phyloP scores from a whole-genome alignment of 176 grass and related monocot genomes.

The Aegilops longissima region DNA sequence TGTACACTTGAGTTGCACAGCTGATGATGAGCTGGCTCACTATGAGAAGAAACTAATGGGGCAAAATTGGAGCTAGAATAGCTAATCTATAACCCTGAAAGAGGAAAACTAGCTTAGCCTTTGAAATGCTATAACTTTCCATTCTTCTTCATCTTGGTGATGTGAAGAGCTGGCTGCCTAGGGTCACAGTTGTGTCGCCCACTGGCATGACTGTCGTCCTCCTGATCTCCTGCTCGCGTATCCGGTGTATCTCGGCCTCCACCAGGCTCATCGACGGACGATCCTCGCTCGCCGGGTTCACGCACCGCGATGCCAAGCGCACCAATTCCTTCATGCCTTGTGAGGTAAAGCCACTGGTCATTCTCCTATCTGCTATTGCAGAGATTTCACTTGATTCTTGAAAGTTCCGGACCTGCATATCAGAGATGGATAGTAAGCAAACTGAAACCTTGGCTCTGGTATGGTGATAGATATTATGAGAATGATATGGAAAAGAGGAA shows the following conservation, averaged over 20 bases:
- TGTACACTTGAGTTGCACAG: slow-evolving; percentile 71
- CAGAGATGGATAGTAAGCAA: background rate
- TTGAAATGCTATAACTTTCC: slow-evolving; percentile 16
- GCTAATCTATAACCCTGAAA: slow-evolving; percentile 35
- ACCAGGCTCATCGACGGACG: slow-evolving; percentile 76
- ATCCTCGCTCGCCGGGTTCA: slow-evolving; percentile 46
- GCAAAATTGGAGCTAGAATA: slow-evolving; percentile 8
- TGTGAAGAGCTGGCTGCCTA: slow-evolving; percentile 95
- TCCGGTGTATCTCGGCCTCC: slow-evolving; percentile 77
- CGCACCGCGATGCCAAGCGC: slow-evolving; percentile 68
- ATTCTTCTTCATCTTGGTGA: slow-evolving; percentile 47
- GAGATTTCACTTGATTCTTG: slow-evolving; percentile 49
- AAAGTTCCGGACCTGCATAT: slow-evolving; percentile 65
- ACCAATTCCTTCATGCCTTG: slow-evolving; percentile 75
- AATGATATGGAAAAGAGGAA: background rate
- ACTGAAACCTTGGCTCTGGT: background rate
- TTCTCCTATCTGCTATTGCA: slow-evolving; percentile 53
- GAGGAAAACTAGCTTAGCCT: slow-evolving; percentile 34
- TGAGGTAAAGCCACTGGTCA: slow-evolving; percentile 61
- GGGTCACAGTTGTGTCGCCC: slow-evolving; percentile 70
- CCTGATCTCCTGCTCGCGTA: slow-evolving; percentile 75
- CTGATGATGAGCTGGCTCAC: slow-evolving; percentile 30
- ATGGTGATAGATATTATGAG: slow-evolving; percentile 13
- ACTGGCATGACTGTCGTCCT: slow-evolving; percentile 65
- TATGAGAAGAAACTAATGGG: slow-evolving; percentile 12